Evolutionary conservation across 1,139 yeast species (phyloP), one percentile per base, ranked within the genome.

Genomic region (Pichia sp.): DNA sequence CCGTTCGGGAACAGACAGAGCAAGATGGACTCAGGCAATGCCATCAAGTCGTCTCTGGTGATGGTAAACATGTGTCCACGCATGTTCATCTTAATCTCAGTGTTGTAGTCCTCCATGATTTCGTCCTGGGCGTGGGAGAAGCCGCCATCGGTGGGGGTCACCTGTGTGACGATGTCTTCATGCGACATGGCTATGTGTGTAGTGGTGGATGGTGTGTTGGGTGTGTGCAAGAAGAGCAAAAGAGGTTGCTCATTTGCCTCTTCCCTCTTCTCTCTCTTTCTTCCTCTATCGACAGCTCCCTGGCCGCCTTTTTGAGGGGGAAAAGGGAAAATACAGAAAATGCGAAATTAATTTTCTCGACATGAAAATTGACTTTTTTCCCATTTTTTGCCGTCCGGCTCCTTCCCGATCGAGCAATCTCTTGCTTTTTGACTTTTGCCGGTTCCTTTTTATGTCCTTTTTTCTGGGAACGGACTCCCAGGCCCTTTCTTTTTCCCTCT

Each of bases 1-100:
- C 98, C 97, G 56, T 88, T 87, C 15, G 98, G 96, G 66, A 83
- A 94, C 46, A 88, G 69, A 57, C 97, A 89, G 47, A 91, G 76
- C 52, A 94, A 71, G 30, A 94, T 83, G 54, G 93, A 82, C 65
- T 94, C 98, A 1, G 99, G 98, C 45, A 93, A 71, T 48, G 91
- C 81, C 85, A 90, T 83, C 56, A 93, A 75, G 63, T 89, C 96
- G 57, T 89, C 96, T 54, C 96, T 74, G 2, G 96, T 82, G 43
- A 93, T 83, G 47, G 81, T 77, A 65, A 84, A 87, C 51, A 68
- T 63, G 17, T 65, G 67, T 14, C 88, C 94, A 44, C 94, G 72
- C 47, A 84, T 76, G 61, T 81, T 80, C 67, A 85, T 74, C 56
- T 75, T 77, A 52, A 88, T 85, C 55, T 78, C 76, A 19, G 86